Conservation (phyloP, 1,284 basidiomycete genomes). For the Ustilago nuda region DNA sequence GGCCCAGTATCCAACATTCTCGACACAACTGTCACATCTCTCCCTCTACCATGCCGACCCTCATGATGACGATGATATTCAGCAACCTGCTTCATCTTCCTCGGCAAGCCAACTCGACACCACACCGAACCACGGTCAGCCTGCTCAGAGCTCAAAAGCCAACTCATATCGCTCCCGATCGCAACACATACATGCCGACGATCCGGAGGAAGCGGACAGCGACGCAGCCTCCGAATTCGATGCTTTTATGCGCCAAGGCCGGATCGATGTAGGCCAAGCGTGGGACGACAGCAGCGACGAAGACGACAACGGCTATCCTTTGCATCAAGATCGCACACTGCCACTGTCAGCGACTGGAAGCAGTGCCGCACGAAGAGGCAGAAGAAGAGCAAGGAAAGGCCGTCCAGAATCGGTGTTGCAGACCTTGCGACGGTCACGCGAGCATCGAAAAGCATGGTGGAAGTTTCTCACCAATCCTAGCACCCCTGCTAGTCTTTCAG, state of each 20-base stretch:
- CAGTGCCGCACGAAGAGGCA: constrained; percentile 12
- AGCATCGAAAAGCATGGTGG: constrained; percentile 47
- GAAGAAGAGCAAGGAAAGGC: neutral
- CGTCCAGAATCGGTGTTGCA: constrained; percentile 33
- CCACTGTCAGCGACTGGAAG: constrained; percentile 30
- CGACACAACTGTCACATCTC: constrained; percentile 25
- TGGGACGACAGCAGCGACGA: constrained; percentile 60
- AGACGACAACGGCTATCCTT: constrained; percentile 20
- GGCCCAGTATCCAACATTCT: constrained; percentile 18
- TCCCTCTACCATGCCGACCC: constrained; percentile 9
- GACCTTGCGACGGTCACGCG: constrained; percentile 30
- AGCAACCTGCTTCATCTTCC: neutral
- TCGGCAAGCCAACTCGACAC: neutral
- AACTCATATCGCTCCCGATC: neutral
- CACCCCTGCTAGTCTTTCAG: constrained; percentile 60
- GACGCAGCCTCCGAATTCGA: constrained; percentile 45
- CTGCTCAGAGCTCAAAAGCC: constrained; percentile 4
- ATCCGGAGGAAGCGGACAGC: constrained; percentile 52
- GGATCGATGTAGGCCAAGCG: constrained; percentile 43
- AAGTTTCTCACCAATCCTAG: constrained; percentile 54
- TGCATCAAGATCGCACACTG: constrained; percentile 32
- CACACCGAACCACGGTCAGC: neutral
- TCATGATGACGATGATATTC: neutral
- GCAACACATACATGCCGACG: constrained; percentile 18
- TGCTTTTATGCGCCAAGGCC: constrained; percentile 37